A percentile compares a stretch with the other conserved stretches of the same genome.
These are phyloP conservation scores for Oryza nivara DNA, from an alignment of 176 grass and related monocot genomes.

Conservation along the genomic window DNA sequence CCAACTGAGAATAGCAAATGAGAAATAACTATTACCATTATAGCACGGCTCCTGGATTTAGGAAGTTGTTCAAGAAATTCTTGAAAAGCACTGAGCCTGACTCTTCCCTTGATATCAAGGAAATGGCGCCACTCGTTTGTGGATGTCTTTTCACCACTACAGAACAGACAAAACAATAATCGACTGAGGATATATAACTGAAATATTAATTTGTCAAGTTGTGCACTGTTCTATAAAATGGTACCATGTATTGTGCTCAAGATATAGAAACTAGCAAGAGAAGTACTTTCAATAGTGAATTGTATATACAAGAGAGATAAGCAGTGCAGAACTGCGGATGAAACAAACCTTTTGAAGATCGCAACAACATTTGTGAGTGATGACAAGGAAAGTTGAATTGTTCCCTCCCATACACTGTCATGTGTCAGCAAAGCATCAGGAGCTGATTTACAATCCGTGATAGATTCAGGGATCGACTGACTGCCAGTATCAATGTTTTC, in stretches of 20 bases:
- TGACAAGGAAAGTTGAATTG: constrained; percentile 66
- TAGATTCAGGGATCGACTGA: constrained; percentile 36
- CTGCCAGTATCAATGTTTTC: constrained; percentile 45
- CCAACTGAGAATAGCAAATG: constrained; percentile 1
- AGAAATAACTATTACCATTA: constrained; percentile 61
- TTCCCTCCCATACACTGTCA: constrained; percentile 67
- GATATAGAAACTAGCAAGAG: constrained; percentile 9
- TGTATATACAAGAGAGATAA: constrained; percentile 1
- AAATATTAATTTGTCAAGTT: constrained; percentile 17
- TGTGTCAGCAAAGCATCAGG: constrained; percentile 13
- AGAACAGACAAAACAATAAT: constrained; percentile 20
- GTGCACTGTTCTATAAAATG: constrained; percentile 3
- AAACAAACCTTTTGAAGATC: constrained; percentile 79
- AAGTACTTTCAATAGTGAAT: constrained; percentile 17
- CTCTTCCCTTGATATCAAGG: constrained; percentile 85
- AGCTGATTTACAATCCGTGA: constrained; percentile 13
- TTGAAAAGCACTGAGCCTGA: constrained; percentile 63
- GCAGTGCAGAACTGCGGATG: constrained; percentile 6
- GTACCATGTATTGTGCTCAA: background rate
- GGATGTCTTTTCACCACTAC: constrained; percentile 77
- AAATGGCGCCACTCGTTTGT: constrained; percentile 69
- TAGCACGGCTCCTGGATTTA: constrained; percentile 60
- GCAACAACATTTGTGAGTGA: constrained; percentile 56
- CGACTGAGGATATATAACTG: constrained; percentile 21
- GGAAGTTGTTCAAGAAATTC: constrained; percentile 82